Percentiles rank a stretch among this genome's conserved stretches.
Evolutionary conservation across 2,329 filamentous ascomycete species (phyloP).

Genomic region (Colletotrichum sp.): DNA sequence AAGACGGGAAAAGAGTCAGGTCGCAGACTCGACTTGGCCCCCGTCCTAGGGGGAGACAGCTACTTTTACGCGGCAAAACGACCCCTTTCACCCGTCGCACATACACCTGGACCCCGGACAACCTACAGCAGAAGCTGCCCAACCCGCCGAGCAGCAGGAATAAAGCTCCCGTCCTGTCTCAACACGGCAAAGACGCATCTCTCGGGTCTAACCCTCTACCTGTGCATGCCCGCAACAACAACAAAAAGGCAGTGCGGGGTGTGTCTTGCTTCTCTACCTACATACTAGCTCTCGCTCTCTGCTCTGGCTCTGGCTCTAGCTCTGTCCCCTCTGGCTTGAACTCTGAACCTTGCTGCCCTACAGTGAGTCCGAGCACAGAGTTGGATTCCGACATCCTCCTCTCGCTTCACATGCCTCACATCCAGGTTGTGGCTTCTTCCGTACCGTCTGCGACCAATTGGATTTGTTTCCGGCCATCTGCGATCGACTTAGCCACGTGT

Average conservation of each 20-base stretch:
- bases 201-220: background rate
- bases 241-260: background rate
- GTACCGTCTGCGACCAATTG: background rate
- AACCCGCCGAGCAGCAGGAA: background rate
- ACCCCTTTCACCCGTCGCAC: background rate
- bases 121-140: background rate
- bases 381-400: background rate
- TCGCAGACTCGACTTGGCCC: background rate
- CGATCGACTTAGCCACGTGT: background rate
- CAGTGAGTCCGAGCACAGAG: slow-evolving; percentile 4
- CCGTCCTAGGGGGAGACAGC: background rate
- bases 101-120: background rate
- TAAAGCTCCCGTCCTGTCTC: background rate
- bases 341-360: background rate
- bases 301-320: background rate
- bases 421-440: background rate
- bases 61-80: background rate
- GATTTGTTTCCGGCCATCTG: background rate
- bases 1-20: background rate
- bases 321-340: background rate
- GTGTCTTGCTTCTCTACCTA: background rate
- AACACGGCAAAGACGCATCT: background rate
- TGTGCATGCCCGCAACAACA: background rate
- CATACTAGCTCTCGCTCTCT: background rate
- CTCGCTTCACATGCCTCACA: background rate